These are phyloP conservation scores for Cyphellophora europaea DNA, from an alignment of 2,329 filamentous ascomycete species.

Conservation along the genomic window DNA sequence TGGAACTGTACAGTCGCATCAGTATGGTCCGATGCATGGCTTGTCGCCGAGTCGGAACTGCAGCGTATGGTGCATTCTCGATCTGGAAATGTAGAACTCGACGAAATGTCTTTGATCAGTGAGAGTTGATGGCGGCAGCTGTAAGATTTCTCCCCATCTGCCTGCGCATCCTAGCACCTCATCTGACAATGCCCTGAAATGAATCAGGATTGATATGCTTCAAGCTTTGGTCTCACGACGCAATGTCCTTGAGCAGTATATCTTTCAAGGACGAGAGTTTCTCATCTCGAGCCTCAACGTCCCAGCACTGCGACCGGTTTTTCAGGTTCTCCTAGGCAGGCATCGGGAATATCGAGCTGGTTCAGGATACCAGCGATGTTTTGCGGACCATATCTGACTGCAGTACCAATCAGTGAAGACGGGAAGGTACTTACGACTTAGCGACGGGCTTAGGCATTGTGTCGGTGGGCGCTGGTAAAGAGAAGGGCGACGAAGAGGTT, in stretches of 20 bases:
- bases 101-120: constrained; percentile 71
- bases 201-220: constrained; percentile 33
- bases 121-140: constrained; percentile 31
- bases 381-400: constrained; percentile 70
- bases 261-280: constrained; percentile 63
- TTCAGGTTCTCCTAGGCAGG: constrained; percentile 33
- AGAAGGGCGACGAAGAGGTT: constrained; percentile 29
- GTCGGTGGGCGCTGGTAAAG: constrained; percentile 39
- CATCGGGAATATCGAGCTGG: constrained; percentile 73
- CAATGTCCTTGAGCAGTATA: constrained; percentile 50
- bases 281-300: constrained; percentile 68
- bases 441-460: constrained; percentile 40
- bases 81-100: constrained; percentile 66
- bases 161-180: constrained; percentile 40
- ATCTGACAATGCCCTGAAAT: constrained; percentile 65
- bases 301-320: constrained; percentile 37
- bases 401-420: constrained; percentile 35
- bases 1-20: constrained; percentile 57
- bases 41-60: constrained; percentile 85
- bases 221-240: constrained; percentile 6
- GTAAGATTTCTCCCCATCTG: constrained; percentile 8
- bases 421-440: constrained; percentile 52
- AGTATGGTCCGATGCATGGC: constrained; percentile 73
- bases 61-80: constrained; percentile 83
- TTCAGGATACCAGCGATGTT: constrained; percentile 61